Base-by-base conservation (phyloP, 1,139 yeast species). In the Blastobotrys serpentis region DNA sequence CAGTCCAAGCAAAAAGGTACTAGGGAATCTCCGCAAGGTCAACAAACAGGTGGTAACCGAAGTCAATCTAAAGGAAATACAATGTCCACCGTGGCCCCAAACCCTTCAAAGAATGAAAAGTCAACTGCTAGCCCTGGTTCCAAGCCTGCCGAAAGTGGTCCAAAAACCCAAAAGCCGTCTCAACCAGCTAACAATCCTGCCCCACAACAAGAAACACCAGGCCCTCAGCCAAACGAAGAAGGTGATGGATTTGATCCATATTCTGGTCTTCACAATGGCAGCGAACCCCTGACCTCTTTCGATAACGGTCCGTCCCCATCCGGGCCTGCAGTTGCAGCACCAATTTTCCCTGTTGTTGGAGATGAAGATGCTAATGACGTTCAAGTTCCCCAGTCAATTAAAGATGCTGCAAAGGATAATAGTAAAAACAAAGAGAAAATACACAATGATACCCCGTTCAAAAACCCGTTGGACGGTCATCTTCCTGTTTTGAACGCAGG, bases 181-280 rank as follows among this genome's bases (percentile, higher is more conserved):
- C 3, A 17, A 14, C 5, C 38, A 10, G 19, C 25, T 36, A 18
- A 13, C 25, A 14, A 25, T 17, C 4, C 16, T 11, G 25, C 16
- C 4, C 25, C 23, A 3, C 40, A 36, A 25, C 10, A 36, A 19
- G 40, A 18, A 14, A 36, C 40, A 4, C 16, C 7, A 18, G 40
- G 25, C 14, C 40, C 40, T 3, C 5, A 5, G 4, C 40, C 40
- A 7, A 36, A n/a, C 6, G 40, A 25, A 17, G 37, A 33, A 8
- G 34, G 21, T 36, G 40, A 36, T 25, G 40, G 40, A 13, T 36
- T 36, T 36, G 40, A 36, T 18, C 40, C 40, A 19, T 36, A 36
- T 19, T 11, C 16, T 18, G 40, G 40, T 11, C 40, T 36, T 7
- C 40, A 36, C 13, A 36, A 36, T n/a, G 40, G 40, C 14, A 36